phyloP scores from a whole-genome alignment of 208 protist species.

The Balamuthia mandrillaris region DNA sequence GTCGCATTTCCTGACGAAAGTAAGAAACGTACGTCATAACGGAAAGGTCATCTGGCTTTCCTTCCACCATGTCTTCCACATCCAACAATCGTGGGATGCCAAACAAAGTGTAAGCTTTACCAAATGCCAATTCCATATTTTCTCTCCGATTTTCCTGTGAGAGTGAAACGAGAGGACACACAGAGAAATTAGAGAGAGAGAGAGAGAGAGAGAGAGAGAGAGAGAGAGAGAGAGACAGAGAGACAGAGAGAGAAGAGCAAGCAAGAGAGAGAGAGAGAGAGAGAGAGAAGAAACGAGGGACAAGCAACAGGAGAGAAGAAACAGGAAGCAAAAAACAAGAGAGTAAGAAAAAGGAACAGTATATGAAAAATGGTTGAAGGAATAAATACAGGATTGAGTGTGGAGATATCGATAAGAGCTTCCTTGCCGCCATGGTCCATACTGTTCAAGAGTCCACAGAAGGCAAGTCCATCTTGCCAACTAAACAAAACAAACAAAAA shows the following conservation, averaged over 20 bases:
- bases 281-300: no score
- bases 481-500: background rate
- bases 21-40: constrained; percentile 42
- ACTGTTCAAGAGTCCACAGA: constrained; percentile 20
- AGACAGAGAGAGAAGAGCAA: no score
- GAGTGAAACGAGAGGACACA: no score
- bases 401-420: background rate
- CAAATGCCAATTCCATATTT: constrained; percentile 18
- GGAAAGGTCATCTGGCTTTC: constrained; percentile 34
- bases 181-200: no score
- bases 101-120: background rate
- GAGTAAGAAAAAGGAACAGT: no score
- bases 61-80: constrained; percentile 20
- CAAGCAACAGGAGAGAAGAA: no score
- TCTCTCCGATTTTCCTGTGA: background rate
- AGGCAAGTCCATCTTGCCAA: constrained; percentile 13
- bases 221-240: no score
- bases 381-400: background rate
- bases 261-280: no score
- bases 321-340: no score
- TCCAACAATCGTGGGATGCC: constrained; percentile 14
- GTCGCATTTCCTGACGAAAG: background rate
- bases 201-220: no score
- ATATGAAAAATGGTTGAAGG: background rate
- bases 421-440: background rate